Base-by-base conservation (phyloP, 1,284 basidiomycete genomes). In the Trichosporon sp. region DNA sequence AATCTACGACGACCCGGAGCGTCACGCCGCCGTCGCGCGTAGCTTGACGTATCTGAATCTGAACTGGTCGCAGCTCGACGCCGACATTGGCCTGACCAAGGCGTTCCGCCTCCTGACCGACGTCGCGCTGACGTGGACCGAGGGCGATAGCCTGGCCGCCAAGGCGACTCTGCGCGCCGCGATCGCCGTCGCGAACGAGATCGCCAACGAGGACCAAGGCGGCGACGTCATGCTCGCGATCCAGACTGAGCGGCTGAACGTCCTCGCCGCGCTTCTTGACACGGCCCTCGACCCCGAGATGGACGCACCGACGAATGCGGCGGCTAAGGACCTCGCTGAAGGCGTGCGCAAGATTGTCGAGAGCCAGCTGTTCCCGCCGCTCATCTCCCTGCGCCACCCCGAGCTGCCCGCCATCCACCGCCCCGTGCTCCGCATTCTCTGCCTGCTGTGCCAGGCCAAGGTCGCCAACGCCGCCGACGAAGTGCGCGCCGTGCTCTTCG, bases 161-260 rank as follows among this genome's bases (percentile, higher is more conserved):
- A 85, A 86, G 2, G 87, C 86, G 21, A 83, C 92, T 5, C 81
- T 94, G 10, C 82, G 86, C 1, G 86, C 91, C 21, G 89, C 89
- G 0, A 87, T 89, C 0, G 87, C 88, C 0, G 86, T 92, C 5
- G 91, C 91, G 4, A 87, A 86, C 38, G 87, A 88, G 65, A 88
- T 95, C 32, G 88, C 92, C 0, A 82, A 84, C 16, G 94, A 96
- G 83, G 86, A 85, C 63, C 88, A 92, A 26, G 87, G 86, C 4
- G 94, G 94, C 0, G 91, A 94, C 73, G 91, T 95, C 86, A 93
- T 95, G 90, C 87, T 91, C 0, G 88, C 89, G 1, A 90, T 95
- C 35, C 93, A 97, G 77, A 88, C 89, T 0, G 89, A 91, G 31
- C 87, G 93, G 40, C 84, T 97, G 7, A 88, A 88, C 5, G 85